Evolutionary conservation across 768 basidiomycete genomes (phyloP).

Genomic region (Amanita phalloides): DNA sequence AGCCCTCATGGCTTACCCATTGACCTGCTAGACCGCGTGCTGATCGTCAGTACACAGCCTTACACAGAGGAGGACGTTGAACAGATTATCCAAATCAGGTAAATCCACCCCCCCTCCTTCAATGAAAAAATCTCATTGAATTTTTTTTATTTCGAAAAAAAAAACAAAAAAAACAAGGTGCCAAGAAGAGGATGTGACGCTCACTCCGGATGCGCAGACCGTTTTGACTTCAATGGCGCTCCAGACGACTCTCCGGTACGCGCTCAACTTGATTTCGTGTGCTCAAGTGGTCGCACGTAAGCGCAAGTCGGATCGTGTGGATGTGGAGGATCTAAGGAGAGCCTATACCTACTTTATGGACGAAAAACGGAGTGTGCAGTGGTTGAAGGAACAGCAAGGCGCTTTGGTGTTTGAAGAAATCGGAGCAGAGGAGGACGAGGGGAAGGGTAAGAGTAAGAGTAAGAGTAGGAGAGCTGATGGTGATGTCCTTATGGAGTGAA

Average conservation of each 20-base stretch:
- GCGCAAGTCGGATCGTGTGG: conserved; percentile 75
- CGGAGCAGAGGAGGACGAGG: conserved; percentile 42
- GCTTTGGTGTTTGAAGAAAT: conserved; percentile 71
- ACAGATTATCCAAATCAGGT: conserved; percentile 85
- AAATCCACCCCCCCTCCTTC: no score
- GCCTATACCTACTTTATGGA: conserved; percentile 90
- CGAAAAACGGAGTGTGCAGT: conserved; percentile 77
- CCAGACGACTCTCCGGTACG: conserved; percentile 88
- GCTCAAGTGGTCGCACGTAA: conserved; percentile 79
- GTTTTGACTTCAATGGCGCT: conserved; percentile 85
- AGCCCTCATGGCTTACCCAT: conserved; percentile 84
- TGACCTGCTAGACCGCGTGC: conserved; percentile 87
- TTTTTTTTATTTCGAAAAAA: neutral
- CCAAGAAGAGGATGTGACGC: conserved; percentile 90
- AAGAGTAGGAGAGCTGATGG: conserved; percentile 4
- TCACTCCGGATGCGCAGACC: conserved; percentile 59
- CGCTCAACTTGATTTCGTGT: conserved; percentile 90
- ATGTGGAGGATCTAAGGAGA: conserved; percentile 70
- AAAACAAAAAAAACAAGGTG: conserved; percentile 41
- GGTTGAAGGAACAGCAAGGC: conserved; percentile 84
- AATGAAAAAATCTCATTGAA: no score
- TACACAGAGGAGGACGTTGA: conserved; percentile 78
- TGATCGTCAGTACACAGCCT: conserved; percentile 90
- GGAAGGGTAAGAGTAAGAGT: conserved; percentile 6
- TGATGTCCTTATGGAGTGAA: neutral